A percentile compares a stretch with the other conserved stretches of the same genome.
Evolutionary conservation across 345 rosid species (phyloP).

Genomic region (Sonneratia alba): DNA sequence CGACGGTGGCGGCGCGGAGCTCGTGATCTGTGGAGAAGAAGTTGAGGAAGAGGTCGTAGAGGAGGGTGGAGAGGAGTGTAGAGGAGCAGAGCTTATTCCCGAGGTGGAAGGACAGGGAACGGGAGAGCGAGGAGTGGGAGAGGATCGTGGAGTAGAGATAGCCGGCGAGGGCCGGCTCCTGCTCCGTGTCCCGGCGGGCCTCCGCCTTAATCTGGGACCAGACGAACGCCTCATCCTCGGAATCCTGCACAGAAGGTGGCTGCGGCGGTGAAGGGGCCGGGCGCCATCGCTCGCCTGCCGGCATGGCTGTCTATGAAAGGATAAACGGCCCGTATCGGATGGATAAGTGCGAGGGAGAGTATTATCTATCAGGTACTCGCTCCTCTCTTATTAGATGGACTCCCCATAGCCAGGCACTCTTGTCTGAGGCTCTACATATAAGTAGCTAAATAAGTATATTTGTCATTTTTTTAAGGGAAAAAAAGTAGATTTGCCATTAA

Average conservation of each 20-base stretch:
- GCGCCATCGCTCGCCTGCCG: constrained; percentile 47
- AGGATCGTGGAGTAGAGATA: constrained; percentile 91
- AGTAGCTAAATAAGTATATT: no score
- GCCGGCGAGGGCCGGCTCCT: constrained; percentile 93
- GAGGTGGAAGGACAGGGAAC: constrained; percentile 79
- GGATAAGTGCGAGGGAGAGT: neutral
- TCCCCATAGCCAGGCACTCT: no score
- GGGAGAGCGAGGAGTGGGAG: constrained; percentile 78
- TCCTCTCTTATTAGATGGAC: neutral
- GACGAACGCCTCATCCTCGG: constrained; percentile 54
- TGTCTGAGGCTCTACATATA: no score
- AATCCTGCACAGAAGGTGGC: constrained; percentile 14
- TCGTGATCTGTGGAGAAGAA: constrained; percentile 67
- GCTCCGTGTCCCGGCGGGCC: constrained; percentile 84
- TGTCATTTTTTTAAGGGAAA: no score
- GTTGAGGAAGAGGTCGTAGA: constrained; percentile 84
- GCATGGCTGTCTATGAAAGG: constrained; percentile 23
- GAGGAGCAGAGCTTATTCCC: constrained; percentile 98
- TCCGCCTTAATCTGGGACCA: constrained; percentile 92
- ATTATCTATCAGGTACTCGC: neutral
- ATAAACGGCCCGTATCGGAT: neutral
- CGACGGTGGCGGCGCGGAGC: constrained; percentile 75
- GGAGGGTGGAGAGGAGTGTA: constrained; percentile 83
- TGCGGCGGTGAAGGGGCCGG: constrained; percentile 15
- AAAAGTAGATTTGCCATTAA: no score